Evolutionary conservation across 1,139 yeast species (phyloP), one percentile per base, ranked within the genome.

Genomic region (Debaryomyces robertsiae): DNA sequence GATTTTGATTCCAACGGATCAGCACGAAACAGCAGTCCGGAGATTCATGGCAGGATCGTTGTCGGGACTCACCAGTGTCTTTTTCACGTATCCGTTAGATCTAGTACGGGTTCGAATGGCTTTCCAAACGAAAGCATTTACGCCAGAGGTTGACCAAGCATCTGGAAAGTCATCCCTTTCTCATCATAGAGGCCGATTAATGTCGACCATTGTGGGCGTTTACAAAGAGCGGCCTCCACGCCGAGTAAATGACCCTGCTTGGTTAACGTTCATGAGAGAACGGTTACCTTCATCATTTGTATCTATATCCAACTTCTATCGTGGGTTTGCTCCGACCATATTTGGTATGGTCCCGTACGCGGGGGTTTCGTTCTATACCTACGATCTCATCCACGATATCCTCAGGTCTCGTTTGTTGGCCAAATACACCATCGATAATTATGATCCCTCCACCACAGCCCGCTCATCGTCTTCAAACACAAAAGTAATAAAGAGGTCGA

Each of bases 281-380:
- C 52, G 58, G 38, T 55, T 63, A 41, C 69, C 81, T 4, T 54
- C 61, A 23, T 49, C 61, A 14, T 41, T 77, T 2, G 65, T 73
- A 30, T 62, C 75, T 6, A 46, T 79, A 10, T 68, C 86, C 23
- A 90, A 91, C 66, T 93, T 90, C 60, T 93, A 93, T 64, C 74
- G 97, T 45, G 99, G 99, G 2, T 93, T 91, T 65, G 80, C 87
- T 6, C 97, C 98, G 15, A 93, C 99, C 0, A 82, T 93, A 29
- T 59, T 90, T 30, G 99, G 99, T 11, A 91, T 93, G 96, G 74
- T 93, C 14, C 98, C 98, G 1, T 93, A 93, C 59, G 98, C 99
- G 1, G 99, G 99, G 9, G 97, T 91, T 2, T 87, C 96, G 1
- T 93, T 93, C 57, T 87, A 91, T 66, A 87, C 96, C 3, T 98